These are phyloP conservation scores for Aspergillus sp. DNA, from an alignment of 2,329 filamentous ascomycete genomes.

Conservation along the genomic window DNA sequence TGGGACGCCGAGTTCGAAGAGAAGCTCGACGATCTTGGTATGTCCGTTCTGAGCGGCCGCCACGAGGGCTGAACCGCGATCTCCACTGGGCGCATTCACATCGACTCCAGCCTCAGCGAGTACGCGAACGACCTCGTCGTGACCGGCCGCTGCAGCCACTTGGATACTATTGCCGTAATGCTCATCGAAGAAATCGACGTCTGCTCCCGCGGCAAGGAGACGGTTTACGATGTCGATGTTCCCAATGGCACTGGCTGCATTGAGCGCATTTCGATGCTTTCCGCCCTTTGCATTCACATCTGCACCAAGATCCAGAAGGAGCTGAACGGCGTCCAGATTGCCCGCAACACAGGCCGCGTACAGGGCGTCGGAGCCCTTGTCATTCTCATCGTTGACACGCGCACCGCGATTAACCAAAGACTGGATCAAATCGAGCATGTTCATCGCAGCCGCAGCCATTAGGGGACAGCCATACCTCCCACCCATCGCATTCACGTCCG, in stretches of 20 bases:
- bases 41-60: background rate
- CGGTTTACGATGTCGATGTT: background rate
- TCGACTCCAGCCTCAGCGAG: background rate
- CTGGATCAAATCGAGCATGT: conserved; percentile 10
- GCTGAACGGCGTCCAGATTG: background rate
- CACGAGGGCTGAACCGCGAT: background rate
- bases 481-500: conserved; percentile 4
- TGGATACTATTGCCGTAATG: conserved; percentile 1
- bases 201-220: background rate
- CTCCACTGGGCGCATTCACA: background rate
- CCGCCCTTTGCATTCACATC: conserved; percentile 1
- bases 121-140: background rate
- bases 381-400: conserved; percentile 7
- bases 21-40: background rate
- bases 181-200: conserved; percentile 1
- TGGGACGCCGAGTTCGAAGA: background rate
- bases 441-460: conserved; percentile 8
- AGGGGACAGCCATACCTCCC: conserved; percentile 6
- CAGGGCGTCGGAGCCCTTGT: background rate
- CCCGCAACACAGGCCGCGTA: background rate
- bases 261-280: background rate
- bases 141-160: background rate
- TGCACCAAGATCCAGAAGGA: background rate
- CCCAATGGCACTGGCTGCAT: background rate
- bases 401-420: too few species aligned